Conservation (phyloP, 2,329 filamentous ascomycete species). For the Stemphylium beticola region DNA sequence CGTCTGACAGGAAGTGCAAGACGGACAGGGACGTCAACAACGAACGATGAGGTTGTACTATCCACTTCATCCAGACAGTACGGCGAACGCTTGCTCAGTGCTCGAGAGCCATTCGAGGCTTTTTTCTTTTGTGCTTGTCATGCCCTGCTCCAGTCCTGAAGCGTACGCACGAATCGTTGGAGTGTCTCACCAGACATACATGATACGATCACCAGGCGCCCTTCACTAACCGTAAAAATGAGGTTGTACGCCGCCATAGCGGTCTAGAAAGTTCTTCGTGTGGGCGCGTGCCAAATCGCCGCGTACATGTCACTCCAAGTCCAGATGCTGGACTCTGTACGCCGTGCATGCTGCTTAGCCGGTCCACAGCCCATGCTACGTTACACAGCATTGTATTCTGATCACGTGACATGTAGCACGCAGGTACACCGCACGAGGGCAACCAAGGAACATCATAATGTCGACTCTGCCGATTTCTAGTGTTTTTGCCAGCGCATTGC, state of each 20-base stretch:
- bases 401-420: conserved; percentile 19
- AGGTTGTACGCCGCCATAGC: not conserved
- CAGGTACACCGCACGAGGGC: conserved; percentile 12
- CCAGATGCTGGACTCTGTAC: not conserved
- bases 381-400: conserved; percentile 20
- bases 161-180: not conserved
- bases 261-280: not conserved
- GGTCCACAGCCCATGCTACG: conserved; percentile 16
- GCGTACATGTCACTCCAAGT: conserved; percentile 2
- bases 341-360: conserved; percentile 4
- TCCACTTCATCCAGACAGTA: not conserved
- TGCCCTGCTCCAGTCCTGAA: not conserved
- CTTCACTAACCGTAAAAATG: not conserved
- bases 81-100: conserved; percentile 20
- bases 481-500: conserved; percentile 5
- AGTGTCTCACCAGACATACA: not conserved
- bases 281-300: not conserved
- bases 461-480: not conserved
- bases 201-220: not conserved
- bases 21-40: conserved; percentile 17
- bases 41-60: conserved; percentile 1
- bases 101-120: not conserved
- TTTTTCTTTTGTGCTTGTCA: not conserved
- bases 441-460: not conserved
- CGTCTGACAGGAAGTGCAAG: conserved; percentile 27